A percentile compares a stretch with the other conserved stretches of the same genome.
Evolutionary conservation across 495 filamentous ascomycete species (phyloP).

Genomic region (Penicillium lividum): DNA sequence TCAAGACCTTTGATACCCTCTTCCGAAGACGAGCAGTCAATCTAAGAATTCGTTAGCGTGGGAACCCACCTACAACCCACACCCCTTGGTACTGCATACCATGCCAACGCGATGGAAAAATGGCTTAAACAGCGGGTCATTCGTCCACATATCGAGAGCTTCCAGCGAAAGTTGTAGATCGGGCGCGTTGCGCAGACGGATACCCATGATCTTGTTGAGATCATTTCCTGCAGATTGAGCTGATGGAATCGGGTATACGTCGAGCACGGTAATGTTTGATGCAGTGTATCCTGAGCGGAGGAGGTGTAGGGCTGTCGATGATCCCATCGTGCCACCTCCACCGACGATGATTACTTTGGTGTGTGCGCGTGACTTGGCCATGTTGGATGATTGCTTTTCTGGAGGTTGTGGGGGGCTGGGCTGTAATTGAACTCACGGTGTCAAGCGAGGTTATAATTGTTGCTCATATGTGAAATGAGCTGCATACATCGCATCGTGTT

Average conservation of each 20-base stretch:
- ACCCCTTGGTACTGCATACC: slow-evolving; percentile 4
- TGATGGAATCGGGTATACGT: slow-evolving; percentile 44
- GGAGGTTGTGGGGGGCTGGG: neutral
- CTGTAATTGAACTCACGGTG: neutral
- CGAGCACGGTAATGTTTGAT: slow-evolving; percentile 45
- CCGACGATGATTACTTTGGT: slow-evolving; percentile 22
- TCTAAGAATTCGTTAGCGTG: slow-evolving; percentile 4
- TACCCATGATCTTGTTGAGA: slow-evolving; percentile 48
- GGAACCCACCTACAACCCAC: neutral
- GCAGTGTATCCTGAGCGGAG: slow-evolving; percentile 43
- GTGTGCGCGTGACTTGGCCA: slow-evolving; percentile 11
- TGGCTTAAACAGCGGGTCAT: slow-evolving; percentile 46
- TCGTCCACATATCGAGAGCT: slow-evolving; percentile 42
- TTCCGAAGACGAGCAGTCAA: slow-evolving; percentile 24
- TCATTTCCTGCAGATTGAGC: slow-evolving; percentile 48
- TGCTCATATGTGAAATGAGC: too few species aligned
- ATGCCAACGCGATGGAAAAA: slow-evolving; percentile 46
- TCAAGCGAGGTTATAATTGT: too few species aligned
- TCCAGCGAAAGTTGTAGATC: slow-evolving; percentile 26
- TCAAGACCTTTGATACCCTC: slow-evolving; percentile 17
- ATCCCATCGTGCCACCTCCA: slow-evolving; percentile 46
- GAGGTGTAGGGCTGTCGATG: slow-evolving; percentile 47
- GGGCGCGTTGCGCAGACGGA: slow-evolving; percentile 16
- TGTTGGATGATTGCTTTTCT: neutral
- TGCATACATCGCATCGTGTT: neutral